Base-by-base conservation (phyloP, 2,329 filamentous ascomycete species). In the Chaetomium sp. region DNA sequence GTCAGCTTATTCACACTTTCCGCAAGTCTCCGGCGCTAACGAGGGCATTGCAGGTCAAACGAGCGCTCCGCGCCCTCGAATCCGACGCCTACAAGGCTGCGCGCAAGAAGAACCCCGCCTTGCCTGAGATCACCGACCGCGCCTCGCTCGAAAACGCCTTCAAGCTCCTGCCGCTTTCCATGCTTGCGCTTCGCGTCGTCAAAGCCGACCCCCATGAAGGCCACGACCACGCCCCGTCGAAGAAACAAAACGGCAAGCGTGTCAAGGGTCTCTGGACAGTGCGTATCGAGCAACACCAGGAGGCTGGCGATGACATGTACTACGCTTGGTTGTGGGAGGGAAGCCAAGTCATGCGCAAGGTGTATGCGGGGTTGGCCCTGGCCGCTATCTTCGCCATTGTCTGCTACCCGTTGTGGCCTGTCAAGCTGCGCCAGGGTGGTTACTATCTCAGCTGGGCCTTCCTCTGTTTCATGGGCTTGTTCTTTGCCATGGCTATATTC, bases 401-500 rank as follows among this genome's bases (percentile, higher is more conserved):
- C 58, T 84, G 96, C 67, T 99, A 99, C 77, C 94, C 94, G 8
- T 81, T 99, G 55, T 99, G 94, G 94, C 94, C 94, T 1, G 80
- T 96, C 60, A 85, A 90, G 70, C 76, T 99, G 74, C 84, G 94
- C 66, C 85, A 94, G 65, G 94, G 92, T 52, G 94, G 97, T 49
- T 99, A 95, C 88, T 97, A 99, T 72, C 79, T 97, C 43, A 94
- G 88, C 71, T 96, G 96, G 84, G 92, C 87, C 57, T 88, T 95
- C 80, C 79, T 99, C 62, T 87, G 89, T 44, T 77, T 97, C 35
- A 82, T 99, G 46, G 94, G 89, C 54, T 75, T 96, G 49, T 99
- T 99, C 83, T 97, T 99, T 72, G 83, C 85, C 68, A 97, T 99
- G 94, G 88, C 92, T 5, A 95, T 99, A 68, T 91, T 99, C 81